Base-by-base conservation (phyloP, 2,329 filamentous ascomycete genomes). In the Hypoxylon sp. region DNA sequence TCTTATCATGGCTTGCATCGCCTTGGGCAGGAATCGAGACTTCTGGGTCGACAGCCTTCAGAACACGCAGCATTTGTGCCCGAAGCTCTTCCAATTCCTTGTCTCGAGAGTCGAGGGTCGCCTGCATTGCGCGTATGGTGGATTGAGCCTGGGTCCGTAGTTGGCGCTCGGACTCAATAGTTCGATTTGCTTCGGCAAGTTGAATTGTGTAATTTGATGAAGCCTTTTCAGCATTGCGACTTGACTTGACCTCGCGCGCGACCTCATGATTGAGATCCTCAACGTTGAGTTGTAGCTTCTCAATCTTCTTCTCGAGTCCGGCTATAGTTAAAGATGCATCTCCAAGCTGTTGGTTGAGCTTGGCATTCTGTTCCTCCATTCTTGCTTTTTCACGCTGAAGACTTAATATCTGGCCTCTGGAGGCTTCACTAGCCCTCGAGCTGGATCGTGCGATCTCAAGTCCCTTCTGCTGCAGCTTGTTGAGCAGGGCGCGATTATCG, bases 391-490 rank as follows among this genome's bases (percentile, higher is more conserved):
- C 95, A 14, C 90, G 88, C 71, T 95, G 94, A 29, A 98, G 83
- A 65, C 91, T 89, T 42, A 88, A 80, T 52, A 98, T 84, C 72
- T 96, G 92, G 2, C 90, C 87, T 39, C 94, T 90, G 51, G 94
- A 93, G 33, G 90, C 92, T 74, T 98, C 95, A 68, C 88, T 94
- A 31, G 92, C 95, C 66, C 91, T 91, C 4, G 94, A 97, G 67
- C 89, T 93, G 0, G 95, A 96, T 50, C 96, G 89, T 44, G 95
- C 95, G 79, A 99, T 97, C 77, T 99, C 95, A 5, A 99, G 87
- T 31, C 97, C 96, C 84, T 98, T 98, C 76, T 98, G 95, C 76
- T 98, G 95, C 17, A 99, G 86, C 81, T 98, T 98, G 83, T 98
- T 98, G 72, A 98, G 86, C n/a, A 99, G 84, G 4, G 94, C 91